phyloP scores from a whole-genome alignment of 75 land plant genomes.

The Picea glauca region DNA sequence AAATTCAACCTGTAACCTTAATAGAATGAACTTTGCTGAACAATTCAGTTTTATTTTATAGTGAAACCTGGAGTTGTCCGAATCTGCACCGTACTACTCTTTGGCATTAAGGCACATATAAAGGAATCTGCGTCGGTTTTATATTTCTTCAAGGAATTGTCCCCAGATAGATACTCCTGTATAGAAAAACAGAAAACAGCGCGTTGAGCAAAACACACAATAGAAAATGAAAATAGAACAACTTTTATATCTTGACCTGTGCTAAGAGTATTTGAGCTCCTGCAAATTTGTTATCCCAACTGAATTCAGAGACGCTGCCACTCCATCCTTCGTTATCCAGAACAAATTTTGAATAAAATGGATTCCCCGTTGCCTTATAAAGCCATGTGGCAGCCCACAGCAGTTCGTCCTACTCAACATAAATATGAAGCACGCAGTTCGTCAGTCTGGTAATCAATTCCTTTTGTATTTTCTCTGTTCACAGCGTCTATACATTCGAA shows the following conservation, averaged over 20 bases:
- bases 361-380: constrained; percentile 27
- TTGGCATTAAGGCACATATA: constrained; percentile 45
- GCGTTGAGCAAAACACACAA: neutral
- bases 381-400: constrained; percentile 65
- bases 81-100: constrained; percentile 21
- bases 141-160: constrained; percentile 23
- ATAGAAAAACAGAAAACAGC: neutral
- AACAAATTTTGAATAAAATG: constrained; percentile 20
- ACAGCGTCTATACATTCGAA: neutral
- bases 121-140: constrained; percentile 51
- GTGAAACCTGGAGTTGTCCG: constrained; percentile 18
- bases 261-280: constrained; percentile 30
- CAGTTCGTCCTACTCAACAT: constrained; percentile 40
- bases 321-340: constrained; percentile 17
- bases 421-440: neutral
- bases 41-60: neutral
- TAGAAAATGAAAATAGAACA: neutral
- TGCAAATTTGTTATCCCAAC: constrained; percentile 49
- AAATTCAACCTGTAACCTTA: neutral
- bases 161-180: constrained; percentile 18
- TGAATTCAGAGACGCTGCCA: constrained; percentile 22
- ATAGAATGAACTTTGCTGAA: neutral
- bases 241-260: constrained; percentile 12
- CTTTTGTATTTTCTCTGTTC: neutral
- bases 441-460: neutral